Evolutionary conservation across 805 yeast genomes (phyloP).

Genomic region (Yamadazyma laniorum): DNA sequence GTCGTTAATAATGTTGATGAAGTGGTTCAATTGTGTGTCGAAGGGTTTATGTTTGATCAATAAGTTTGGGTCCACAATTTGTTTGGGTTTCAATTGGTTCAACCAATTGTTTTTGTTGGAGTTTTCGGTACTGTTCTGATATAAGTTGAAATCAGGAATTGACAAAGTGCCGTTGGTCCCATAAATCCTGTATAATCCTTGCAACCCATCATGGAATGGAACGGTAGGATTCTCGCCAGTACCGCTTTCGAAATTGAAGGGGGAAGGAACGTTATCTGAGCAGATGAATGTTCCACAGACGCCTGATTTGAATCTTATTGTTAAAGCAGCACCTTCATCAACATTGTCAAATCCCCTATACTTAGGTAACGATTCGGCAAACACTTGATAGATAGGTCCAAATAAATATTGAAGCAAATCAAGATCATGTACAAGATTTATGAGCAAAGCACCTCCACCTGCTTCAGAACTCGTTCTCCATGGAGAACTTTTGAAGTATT

Average conservation of each 20-base stretch:
- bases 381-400: constrained; percentile 39
- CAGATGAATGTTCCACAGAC: constrained; percentile 37
- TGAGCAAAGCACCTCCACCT: constrained; percentile 43
- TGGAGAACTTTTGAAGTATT: constrained; percentile 34
- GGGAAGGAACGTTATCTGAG: constrained; percentile 37
- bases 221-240: constrained; percentile 41
- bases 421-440: constrained; percentile 42
- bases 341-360: constrained; percentile 28
- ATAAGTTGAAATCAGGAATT: constrained; percentile 34
- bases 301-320: constrained; percentile 31
- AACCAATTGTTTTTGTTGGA: constrained; percentile 20
- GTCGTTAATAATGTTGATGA: constrained; percentile 33
- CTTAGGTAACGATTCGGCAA: constrained; percentile 35
- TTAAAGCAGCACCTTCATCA: constrained; percentile 40
- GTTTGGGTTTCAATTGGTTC: constrained; percentile 11
- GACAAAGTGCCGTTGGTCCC: constrained; percentile 40
- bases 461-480: constrained; percentile 35
- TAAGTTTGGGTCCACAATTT: constrained; percentile 12
- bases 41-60: constrained; percentile 25
- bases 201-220: constrained; percentile 26
- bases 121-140: not conserved
- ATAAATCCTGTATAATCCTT: constrained; percentile 37
- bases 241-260: constrained; percentile 37
- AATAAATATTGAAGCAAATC: constrained; percentile 40
- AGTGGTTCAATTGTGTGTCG: constrained; percentile 39